A percentile compares a stretch with the other conserved stretches of the same genome.
phyloP scores from a whole-genome alignment of 2,329 filamentous ascomycete species.

The Monosporascus sp. region DNA sequence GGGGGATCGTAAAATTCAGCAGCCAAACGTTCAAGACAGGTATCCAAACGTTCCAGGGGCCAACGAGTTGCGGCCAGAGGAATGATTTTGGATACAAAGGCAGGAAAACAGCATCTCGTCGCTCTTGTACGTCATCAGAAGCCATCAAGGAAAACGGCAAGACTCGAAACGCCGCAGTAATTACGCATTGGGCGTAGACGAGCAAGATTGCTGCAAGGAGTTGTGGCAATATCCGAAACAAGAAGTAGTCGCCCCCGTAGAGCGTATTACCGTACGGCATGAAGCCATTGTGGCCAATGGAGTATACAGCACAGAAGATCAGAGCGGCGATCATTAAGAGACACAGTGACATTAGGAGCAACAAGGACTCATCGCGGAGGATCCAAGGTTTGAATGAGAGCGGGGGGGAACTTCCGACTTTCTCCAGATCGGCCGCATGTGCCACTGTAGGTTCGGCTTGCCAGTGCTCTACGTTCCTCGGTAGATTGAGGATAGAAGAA shows the following conservation, averaged over 20 bases:
- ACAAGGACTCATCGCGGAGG: constrained; percentile 61
- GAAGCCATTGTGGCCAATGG: constrained; percentile 57
- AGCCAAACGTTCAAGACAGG: constrained; percentile 71
- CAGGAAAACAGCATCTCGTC: constrained; percentile 62
- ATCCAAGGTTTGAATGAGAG: constrained; percentile 69
- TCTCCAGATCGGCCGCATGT: constrained; percentile 28
- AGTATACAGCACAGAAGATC: constrained; percentile 68
- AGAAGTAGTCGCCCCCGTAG: constrained; percentile 71
- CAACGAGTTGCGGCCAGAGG: constrained; percentile 51
- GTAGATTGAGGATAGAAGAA: constrained; percentile 9
- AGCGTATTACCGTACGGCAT: constrained; percentile 61
- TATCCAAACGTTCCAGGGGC: constrained; percentile 61
- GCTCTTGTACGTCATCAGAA: constrained; percentile 51
- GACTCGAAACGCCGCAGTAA: constrained; percentile 68
- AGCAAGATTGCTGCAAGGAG: constrained; percentile 66
- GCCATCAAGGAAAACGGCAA: constrained; percentile 76
- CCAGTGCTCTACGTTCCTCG: constrained; percentile 27
- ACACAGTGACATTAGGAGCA: constrained; percentile 55
- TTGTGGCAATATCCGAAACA: constrained; percentile 81
- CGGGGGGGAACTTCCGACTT: constrained; percentile 36
- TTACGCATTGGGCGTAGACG: constrained; percentile 71
- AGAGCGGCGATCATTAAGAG: constrained; percentile 67
- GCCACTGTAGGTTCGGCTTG: constrained; percentile 12
- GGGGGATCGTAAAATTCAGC: constrained; percentile 71
- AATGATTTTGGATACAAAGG: constrained; percentile 67